A percentile compares a stretch with the other conserved stretches of the same genome.
phyloP scores from a whole-genome alignment of 2,329 filamentous ascomycete species.

The Nannizziopsis barbatae region DNA sequence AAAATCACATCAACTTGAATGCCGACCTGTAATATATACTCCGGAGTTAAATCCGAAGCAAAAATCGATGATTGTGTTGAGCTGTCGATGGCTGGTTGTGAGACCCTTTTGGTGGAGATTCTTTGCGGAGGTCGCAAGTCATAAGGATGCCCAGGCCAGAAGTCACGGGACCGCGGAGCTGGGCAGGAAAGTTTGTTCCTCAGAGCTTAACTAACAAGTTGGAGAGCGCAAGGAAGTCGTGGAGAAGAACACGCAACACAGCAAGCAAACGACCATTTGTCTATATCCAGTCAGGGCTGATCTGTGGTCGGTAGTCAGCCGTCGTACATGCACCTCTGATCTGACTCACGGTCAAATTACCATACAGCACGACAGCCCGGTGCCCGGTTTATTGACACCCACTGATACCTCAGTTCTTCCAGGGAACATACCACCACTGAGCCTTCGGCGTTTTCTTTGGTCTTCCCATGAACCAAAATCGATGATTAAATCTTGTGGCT shows the following conservation, averaged over 20 bases:
- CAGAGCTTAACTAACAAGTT: no score
- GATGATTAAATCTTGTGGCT: not conserved
- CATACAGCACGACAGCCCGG: no score
- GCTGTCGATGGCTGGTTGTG: constrained; percentile 28
- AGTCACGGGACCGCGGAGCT: constrained; percentile 20
- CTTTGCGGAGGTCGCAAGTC: constrained; percentile 31
- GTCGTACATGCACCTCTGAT: no score
- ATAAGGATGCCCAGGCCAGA: constrained; percentile 26
- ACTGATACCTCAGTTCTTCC: not conserved
- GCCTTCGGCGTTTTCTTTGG: not conserved
- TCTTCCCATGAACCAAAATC: not conserved
- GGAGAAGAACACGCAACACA: no score
- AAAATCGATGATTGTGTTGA: constrained; percentile 26
- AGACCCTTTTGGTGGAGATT: constrained; percentile 30
- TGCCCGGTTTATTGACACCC: no score
- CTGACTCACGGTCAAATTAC: no score
- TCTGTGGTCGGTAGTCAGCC: no score
- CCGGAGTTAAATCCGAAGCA: constrained; percentile 23
- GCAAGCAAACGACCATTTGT: no score
- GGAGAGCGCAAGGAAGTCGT: no score
- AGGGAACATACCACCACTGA: not conserved
- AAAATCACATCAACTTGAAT: constrained; percentile 27
- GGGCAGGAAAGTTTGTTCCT: not conserved
- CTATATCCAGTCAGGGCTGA: no score
- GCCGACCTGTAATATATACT: constrained; percentile 16